Percentiles rank a stretch among this genome's conserved stretches.
Conservation (phyloP, 164 flowering plant species). For the Aristolochia californica region DNA sequence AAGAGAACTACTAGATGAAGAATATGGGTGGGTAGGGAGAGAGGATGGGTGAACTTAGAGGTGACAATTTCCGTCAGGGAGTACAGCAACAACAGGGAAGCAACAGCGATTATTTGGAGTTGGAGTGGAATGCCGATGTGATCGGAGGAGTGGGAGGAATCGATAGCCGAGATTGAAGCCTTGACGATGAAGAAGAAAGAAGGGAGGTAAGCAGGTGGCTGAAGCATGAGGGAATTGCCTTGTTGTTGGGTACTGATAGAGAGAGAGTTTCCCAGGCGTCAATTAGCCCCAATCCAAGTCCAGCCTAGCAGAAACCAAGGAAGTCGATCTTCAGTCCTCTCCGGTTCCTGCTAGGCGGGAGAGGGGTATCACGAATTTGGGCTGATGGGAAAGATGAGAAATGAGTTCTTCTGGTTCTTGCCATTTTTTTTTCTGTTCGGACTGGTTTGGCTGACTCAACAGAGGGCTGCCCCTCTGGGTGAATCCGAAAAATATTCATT, state of each 20-base stretch:
- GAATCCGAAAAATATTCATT: no score
- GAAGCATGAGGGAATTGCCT: slow-evolving; percentile 10
- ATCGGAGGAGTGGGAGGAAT: slow-evolving; percentile 40
- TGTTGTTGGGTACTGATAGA: slow-evolving; percentile 6
- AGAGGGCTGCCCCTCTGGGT: no score
- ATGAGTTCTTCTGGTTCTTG: no score
- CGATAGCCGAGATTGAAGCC: slow-evolving; percentile 42
- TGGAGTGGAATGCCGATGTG: slow-evolving; percentile 54
- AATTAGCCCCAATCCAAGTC: slow-evolving; percentile 45
- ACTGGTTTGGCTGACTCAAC: no score
- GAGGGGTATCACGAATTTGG: no score
- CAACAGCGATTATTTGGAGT: slow-evolving; percentile 37
- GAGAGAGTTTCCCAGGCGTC: slow-evolving; percentile 48
- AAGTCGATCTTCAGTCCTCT: slow-evolving; percentile 38
- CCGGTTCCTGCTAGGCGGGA: no score
- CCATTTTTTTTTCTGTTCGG: no score
- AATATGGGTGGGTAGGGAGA: slow-evolving; percentile 29
- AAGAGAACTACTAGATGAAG: slow-evolving; percentile 37
- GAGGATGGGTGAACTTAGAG: slow-evolving; percentile 11
- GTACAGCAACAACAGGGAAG: slow-evolving; percentile 53
- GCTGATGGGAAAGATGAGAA: no score
- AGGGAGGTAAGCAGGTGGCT: slow-evolving; percentile 15
- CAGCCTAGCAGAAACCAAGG: slow-evolving; percentile 39
- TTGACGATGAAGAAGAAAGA: slow-evolving; percentile 28
- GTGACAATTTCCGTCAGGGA: slow-evolving; percentile 34